A percentile compares a stretch with the other conserved stretches of the same genome.
Evolutionary conservation across 768 basidiomycete species (phyloP).

Genomic region (Tricholoma flavovirens): DNA sequence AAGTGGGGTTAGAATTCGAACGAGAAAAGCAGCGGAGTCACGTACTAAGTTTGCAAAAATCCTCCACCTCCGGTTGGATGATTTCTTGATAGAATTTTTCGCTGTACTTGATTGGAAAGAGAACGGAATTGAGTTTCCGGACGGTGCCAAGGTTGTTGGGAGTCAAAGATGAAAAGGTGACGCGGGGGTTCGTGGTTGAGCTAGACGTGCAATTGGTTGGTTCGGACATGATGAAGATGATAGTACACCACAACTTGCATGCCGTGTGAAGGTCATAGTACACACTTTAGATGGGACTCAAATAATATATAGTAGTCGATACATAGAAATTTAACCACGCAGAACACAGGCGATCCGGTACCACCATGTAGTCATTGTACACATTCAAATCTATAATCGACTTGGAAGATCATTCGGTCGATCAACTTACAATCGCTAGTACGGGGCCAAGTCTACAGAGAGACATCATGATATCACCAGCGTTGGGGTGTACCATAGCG

Average conservation of each 20-base stretch:
- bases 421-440: too few relatives aligned
- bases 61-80: constrained; percentile 68
- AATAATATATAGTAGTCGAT: too few relatives aligned
- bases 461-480: background rate
- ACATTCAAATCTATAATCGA: too few relatives aligned
- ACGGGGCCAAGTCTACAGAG: too few relatives aligned
- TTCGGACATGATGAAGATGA: background rate
- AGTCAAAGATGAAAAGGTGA: constrained; percentile 70
- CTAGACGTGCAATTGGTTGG: constrained; percentile 16
- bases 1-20: background rate
- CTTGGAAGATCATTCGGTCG: too few relatives aligned
- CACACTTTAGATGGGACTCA: too few relatives aligned
- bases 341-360: too few relatives aligned
- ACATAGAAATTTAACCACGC: too few relatives aligned
- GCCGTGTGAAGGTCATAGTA: too few relatives aligned
- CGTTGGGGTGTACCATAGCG: too few relatives aligned
- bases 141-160: constrained; percentile 81
- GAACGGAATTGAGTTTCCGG: constrained; percentile 63
- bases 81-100: constrained; percentile 85
- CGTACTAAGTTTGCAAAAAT: constrained; percentile 85
- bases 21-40: background rate
- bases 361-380: too few relatives aligned
- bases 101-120: constrained; percentile 87
- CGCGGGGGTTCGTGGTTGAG: constrained; percentile 29
- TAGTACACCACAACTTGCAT: background rate